Evolutionary conservation across 371 early-diverging fungal species (phyloP).

Genomic region (Mortierella sp.): DNA sequence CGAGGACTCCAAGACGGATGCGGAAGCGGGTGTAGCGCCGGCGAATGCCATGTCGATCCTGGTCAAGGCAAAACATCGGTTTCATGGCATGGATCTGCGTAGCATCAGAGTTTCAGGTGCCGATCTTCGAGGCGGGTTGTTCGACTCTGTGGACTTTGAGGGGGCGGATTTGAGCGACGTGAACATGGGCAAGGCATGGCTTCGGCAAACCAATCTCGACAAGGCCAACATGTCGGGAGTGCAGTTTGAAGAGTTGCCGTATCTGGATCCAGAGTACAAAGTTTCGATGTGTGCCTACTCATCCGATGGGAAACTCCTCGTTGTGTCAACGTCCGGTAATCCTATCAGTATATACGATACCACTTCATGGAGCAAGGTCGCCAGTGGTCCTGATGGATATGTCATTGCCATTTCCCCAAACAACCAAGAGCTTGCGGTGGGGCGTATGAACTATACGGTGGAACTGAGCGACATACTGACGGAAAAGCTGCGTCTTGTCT

Average conservation of each 20-base stretch:
- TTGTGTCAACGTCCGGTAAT: neutral
- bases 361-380: neutral
- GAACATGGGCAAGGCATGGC: neutral
- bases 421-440: neutral
- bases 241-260: slow-evolving; percentile 1
- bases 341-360: neutral
- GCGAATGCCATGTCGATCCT: slow-evolving; percentile 25
- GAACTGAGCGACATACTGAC: neutral
- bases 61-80: neutral
- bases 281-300: neutral
- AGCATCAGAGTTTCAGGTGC: slow-evolving; percentile 14
- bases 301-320: neutral
- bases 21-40: neutral
- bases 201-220: slow-evolving; percentile 6
- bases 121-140: neutral
- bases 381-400: neutral
- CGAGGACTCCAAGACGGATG: neutral
- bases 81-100: neutral
- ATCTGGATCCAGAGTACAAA: neutral
- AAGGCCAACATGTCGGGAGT: neutral
- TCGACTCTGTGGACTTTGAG: neutral
- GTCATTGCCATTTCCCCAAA: neutral
- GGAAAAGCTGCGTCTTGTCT: neutral
- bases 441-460: neutral
- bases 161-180: neutral